Evolutionary conservation across 2,329 filamentous ascomycete genomes (phyloP).

Genomic region (Acrodontium crateriforme): DNA sequence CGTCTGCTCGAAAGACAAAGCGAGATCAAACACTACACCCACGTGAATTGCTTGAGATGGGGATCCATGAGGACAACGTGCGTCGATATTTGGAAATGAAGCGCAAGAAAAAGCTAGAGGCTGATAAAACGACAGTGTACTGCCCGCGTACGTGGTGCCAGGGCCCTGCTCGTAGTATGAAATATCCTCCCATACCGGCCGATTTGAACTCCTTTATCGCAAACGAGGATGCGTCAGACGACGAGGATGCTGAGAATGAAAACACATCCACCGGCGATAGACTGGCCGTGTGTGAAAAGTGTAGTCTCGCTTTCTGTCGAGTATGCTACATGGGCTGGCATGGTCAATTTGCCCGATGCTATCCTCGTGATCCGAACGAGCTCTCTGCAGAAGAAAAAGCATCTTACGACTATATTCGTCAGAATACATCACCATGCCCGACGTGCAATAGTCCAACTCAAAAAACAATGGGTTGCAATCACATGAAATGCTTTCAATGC

Average conservation of each 20-base stretch:
- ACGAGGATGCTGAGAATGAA: conserved; percentile 14
- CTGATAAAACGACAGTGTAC: conserved; percentile 82
- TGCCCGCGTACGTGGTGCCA: conserved; percentile 90
- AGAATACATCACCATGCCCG: conserved; percentile 77
- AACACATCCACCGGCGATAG: conserved; percentile 37
- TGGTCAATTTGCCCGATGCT: conserved; percentile 65
- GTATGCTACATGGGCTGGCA: conserved; percentile 78
- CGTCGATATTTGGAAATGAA: conserved; percentile 80
- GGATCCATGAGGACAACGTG: conserved; percentile 48
- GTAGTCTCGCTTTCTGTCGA: conserved; percentile 74
- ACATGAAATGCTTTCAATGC: conserved; percentile 90
- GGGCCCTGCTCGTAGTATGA: conserved; percentile 55
- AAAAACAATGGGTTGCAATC: conserved; percentile 90
- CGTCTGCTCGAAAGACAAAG: conserved; percentile 33
- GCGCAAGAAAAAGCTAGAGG: conserved; percentile 83
- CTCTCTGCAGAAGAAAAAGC: conserved; percentile 75
- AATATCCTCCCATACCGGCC: conserved; percentile 32
- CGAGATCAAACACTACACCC: conserved; percentile 59
- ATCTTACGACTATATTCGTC: conserved; percentile 66
- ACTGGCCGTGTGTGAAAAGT: conserved; percentile 77
- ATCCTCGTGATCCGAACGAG: conserved; percentile 52
- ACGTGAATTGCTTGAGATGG: conserved; percentile 54
- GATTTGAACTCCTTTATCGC: conserved; percentile 29
- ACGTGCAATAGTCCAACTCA: conserved; percentile 74
- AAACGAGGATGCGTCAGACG: conserved; percentile 21